Evolutionary conservation across 192 early-diverging fungal species (phyloP).

Genomic region (Backusella australiensis): DNA sequence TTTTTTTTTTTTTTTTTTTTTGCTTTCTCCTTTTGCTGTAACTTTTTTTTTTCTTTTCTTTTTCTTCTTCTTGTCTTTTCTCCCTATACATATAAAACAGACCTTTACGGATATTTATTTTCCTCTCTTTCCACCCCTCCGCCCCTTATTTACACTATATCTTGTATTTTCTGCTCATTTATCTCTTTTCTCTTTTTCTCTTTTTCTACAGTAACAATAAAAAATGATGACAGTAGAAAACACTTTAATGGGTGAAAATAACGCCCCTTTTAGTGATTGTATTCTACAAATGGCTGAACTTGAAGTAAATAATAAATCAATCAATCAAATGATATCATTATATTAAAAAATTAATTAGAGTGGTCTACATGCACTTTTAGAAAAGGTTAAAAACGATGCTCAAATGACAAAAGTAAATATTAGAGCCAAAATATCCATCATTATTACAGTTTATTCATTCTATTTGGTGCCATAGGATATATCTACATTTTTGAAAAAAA

Average conservation of each 20-base stretch:
- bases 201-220: background rate
- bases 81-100: background rate
- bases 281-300: constrained; percentile 13
- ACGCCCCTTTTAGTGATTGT: background rate
- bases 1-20: background rate
- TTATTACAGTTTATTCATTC: background rate
- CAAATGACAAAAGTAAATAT: constrained; percentile 60
- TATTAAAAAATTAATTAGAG: constrained; percentile 40
- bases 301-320: background rate
- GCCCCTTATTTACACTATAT: background rate
- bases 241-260: background rate
- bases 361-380: constrained; percentile 64
- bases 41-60: background rate
- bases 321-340: background rate
- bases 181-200: background rate
- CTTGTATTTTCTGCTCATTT: background rate
- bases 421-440: no score
- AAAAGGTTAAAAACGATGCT: constrained; percentile 67
- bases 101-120: background rate
- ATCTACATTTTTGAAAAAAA: constrained; percentile 79
- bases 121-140: background rate
- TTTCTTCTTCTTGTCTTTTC: background rate
- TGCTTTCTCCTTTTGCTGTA: background rate
- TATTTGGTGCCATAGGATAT: constrained; percentile 53
- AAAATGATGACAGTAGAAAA: constrained; percentile 16